Base-by-base conservation (phyloP, 306 rosid genomes). In the Cicer judaicum region DNA sequence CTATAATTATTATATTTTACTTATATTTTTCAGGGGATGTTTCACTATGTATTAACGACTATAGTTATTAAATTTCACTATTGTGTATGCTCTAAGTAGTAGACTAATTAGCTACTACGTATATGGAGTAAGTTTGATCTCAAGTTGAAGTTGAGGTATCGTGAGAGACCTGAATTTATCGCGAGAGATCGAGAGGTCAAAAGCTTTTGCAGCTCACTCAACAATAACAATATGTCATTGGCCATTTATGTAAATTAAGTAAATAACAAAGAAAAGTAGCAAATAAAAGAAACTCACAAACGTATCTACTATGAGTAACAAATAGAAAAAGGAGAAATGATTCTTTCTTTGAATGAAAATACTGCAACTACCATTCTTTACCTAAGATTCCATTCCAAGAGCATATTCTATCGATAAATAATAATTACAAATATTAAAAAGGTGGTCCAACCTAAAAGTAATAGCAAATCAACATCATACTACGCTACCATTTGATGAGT, bases 331-430 rank as follows among this genome's bases (percentile, higher is more conserved):
- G 2, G 12, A 14, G 41, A 24, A 2, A 12, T 8, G 18, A 47
- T 53, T 39, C 19, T 15, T 12, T 36, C 64, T 9, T 29, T 29
- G 36, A 50, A 1, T 61, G 68, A 53, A 55, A 1, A 43, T 39
- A 49, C 21, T 13, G 5, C 80, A 52, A 52, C 68, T 18, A 53
- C 49, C 76, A 41, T 41, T 52, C 15, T 61, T 68, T 16, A 74
- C 64, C 73, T 69, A 69, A 68, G 73, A 80, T 68, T 75, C 80
- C 77, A 74, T 68, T 75, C 80, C 77, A 74, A 41, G 12, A 29
- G 59, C 79, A 74, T 14, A 24, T 41, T 41, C 74, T 68, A 68
- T 40, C 14, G 54, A 52, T 4, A 53, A 16, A 80, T 36, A 12
- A 55, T 55, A 39, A 57, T 56, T 41, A 60, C 2, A 68, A 68